phyloP scores from a whole-genome alignment of 495 filamentous ascomycete species.

The Lasiosphaeris hirsuta region DNA sequence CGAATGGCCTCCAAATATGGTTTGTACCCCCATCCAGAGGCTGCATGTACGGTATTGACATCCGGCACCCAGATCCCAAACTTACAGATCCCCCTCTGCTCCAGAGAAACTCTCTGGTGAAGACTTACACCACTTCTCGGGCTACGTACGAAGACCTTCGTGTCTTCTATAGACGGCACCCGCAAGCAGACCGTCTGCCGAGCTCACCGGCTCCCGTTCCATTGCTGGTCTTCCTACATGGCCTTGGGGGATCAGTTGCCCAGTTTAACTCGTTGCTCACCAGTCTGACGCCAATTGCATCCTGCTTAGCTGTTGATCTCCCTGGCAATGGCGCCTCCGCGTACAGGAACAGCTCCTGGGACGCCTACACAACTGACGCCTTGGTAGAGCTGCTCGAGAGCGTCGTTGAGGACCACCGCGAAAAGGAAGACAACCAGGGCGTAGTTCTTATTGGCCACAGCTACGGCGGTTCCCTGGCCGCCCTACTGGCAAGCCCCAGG shows the following conservation, averaged over 20 bases:
- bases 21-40: background rate
- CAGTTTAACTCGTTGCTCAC: conserved; percentile 83
- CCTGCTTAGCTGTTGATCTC: conserved; percentile 87
- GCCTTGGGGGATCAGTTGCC: conserved; percentile 81
- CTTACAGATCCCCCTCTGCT: conserved; percentile 71
- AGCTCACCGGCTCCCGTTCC: conserved; percentile 69
- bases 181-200: conserved; percentile 74
- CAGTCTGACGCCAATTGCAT: conserved; percentile 76
- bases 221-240: conserved; percentile 85
- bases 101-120: conserved; percentile 68
- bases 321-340: conserved; percentile 82
- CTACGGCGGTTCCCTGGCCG: conserved; percentile 78
- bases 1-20: conserved; percentile 14
- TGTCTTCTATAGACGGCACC: conserved; percentile 78
- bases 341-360: conserved; percentile 68
- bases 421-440: conserved; percentile 61
- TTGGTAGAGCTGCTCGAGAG: conserved; percentile 69
- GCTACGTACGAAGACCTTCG: conserved; percentile 75
- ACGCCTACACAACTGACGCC: conserved; percentile 73
- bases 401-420: conserved; percentile 69
- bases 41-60: background rate
- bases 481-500: conserved; percentile 64
- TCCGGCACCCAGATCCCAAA: conserved; percentile 24
- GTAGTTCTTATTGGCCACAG: conserved; percentile 84
- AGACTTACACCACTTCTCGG: conserved; percentile 64